Conservation (phyloP, 352 stramenopile species). For the Globisporangium splendens region DNA sequence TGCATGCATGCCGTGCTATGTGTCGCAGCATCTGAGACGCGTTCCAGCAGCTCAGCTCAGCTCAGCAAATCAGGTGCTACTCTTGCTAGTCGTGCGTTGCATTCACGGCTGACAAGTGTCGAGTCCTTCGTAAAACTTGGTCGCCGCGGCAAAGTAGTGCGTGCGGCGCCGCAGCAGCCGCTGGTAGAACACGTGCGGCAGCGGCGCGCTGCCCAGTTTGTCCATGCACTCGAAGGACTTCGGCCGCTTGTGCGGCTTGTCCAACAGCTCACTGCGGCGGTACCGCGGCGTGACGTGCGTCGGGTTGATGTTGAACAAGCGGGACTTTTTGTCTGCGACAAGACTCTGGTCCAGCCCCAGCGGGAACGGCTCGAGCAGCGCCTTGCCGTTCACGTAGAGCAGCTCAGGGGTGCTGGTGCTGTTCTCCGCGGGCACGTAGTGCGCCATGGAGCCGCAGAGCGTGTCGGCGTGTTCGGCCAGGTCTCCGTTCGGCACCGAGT, state of each 20-base stretch:
- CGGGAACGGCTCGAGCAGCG: conserved; percentile 38
- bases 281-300: conserved; percentile 13
- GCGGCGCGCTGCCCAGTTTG: conserved; percentile 25
- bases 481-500: conserved; percentile 33
- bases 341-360: conserved; percentile 20
- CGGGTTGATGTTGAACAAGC: conserved; percentile 15
- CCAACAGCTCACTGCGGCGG: conserved; percentile 30
- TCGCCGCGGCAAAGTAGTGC: conserved; percentile 46
- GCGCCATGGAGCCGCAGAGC: conserved; percentile 38
- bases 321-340: conserved; percentile 1
- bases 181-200: conserved; percentile 36
- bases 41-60: too few relatives aligned
- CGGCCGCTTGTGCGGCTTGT: conserved; percentile 13
- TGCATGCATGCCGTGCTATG: too few relatives aligned
- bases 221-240: conserved; percentile 49
- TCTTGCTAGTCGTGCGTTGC: too few relatives aligned
- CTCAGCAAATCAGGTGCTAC: too few relatives aligned
- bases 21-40: too few relatives aligned
- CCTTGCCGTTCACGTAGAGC: conserved; percentile 48
- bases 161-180: conserved; percentile 33
- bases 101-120: not conserved
- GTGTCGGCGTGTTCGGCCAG: conserved; percentile 32
- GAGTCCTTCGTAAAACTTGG: conserved; percentile 34
- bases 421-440: conserved; percentile 26
- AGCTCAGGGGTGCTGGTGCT: conserved; percentile 17